A percentile compares a stretch with the other conserved stretches of the same genome.
Evolutionary conservation across 2,329 filamentous ascomycete genomes (phyloP).

Genomic region (Pezicula radicicola): DNA sequence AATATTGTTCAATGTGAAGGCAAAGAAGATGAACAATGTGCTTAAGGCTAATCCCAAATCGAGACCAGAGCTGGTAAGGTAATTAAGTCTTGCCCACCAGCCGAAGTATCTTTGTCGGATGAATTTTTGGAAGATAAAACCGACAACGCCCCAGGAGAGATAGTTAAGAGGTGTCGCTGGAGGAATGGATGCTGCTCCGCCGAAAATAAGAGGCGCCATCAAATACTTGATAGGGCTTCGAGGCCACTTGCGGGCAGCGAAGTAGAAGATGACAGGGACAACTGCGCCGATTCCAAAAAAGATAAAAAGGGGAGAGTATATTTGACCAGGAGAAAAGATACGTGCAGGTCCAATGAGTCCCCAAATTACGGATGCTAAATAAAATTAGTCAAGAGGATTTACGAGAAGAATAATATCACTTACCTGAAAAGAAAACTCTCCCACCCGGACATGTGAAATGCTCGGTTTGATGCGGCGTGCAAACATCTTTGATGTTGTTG

Average conservation of each 20-base stretch:
- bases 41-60: constrained; percentile 66
- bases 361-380: constrained; percentile 72
- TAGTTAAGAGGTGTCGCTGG: constrained; percentile 71
- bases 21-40: constrained; percentile 69
- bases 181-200: constrained; percentile 59
- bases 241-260: constrained; percentile 54
- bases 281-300: constrained; percentile 68
- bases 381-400: constrained; percentile 50
- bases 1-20: constrained; percentile 58
- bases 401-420: constrained; percentile 30
- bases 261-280: constrained; percentile 59
- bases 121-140: constrained; percentile 65
- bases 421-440: constrained; percentile 54
- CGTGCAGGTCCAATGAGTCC: constrained; percentile 68
- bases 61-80: constrained; percentile 68
- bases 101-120: constrained; percentile 63
- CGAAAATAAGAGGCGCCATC: constrained; percentile 66
- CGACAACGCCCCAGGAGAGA: constrained; percentile 64
- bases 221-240: constrained; percentile 62
- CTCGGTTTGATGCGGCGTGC: constrained; percentile 49
- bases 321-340: constrained; percentile 61
- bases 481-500: constrained; percentile 60
- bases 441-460: constrained; percentile 54
- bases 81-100: constrained; percentile 80
- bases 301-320: constrained; percentile 64